Conservation (phyloP, 805 yeast species). For the Huiozyma sinensis region DNA sequence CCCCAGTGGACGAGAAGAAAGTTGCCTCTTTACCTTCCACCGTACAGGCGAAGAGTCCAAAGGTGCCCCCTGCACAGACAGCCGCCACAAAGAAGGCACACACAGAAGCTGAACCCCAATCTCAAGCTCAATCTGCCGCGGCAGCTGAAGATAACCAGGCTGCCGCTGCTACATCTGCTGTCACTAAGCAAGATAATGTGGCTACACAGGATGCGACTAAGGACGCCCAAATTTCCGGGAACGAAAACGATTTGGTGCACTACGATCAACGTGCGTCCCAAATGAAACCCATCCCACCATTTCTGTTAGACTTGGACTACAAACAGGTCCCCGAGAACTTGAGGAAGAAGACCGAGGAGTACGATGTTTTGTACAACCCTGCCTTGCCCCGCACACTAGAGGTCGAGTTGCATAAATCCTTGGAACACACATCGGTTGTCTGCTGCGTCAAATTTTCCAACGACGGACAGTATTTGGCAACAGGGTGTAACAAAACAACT, state of each 20-base stretch:
- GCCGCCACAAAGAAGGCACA: neutral
- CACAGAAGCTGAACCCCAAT: neutral
- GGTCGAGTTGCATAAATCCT: constrained; percentile 77
- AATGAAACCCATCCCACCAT: constrained; percentile 67
- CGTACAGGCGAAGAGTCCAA: neutral
- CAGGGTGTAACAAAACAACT: constrained; percentile 96
- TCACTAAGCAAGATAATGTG: neutral
- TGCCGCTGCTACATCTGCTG: constrained; percentile 4
- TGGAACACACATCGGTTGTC: constrained; percentile 90
- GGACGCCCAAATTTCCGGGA: constrained; percentile 4
- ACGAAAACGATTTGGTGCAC: constrained; percentile 28
- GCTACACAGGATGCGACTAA: neutral
- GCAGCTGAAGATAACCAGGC: constrained; percentile 9
- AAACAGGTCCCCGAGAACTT: constrained; percentile 65
- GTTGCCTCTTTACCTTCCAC: neutral
- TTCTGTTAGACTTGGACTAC: constrained; percentile 68
- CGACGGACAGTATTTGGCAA: constrained; percentile 88
- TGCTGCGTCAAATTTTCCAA: constrained; percentile 92
- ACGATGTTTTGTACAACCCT: constrained; percentile 84
- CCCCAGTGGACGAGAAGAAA: neutral
- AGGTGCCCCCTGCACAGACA: neutral
- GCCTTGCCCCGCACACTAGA: constrained; percentile 67
- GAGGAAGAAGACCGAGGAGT: constrained; percentile 76
- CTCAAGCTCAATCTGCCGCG: neutral
- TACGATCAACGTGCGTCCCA: constrained; percentile 36